A percentile compares a stretch with the other conserved stretches of the same genome.
These are phyloP conservation scores for Pythium pyrilobum DNA, from an alignment of 352 stramenopile species.

Conservation along the genomic window DNA sequence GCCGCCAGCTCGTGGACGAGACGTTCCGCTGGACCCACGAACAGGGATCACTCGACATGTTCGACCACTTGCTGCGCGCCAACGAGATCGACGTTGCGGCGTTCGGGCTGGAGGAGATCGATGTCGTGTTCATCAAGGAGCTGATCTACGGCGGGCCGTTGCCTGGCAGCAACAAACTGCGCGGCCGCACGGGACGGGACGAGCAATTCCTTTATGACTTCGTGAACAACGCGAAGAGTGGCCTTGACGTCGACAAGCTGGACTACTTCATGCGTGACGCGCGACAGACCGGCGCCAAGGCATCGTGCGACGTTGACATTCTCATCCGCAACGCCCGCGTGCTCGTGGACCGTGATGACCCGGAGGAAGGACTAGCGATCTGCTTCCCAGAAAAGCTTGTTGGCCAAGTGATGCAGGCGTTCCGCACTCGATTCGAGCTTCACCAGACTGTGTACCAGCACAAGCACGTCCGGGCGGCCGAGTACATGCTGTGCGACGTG, in stretches of 20 bases:
- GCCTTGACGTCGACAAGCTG: slow-evolving; percentile 88
- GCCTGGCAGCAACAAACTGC: slow-evolving; percentile 24
- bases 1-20: slow-evolving; percentile 8
- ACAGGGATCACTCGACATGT: slow-evolving; percentile 68
- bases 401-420: slow-evolving; percentile 84
- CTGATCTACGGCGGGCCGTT: slow-evolving; percentile 66
- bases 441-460: slow-evolving; percentile 89
- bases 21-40: slow-evolving; percentile 60
- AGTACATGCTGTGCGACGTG: slow-evolving; percentile 87
- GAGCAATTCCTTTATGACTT: slow-evolving; percentile 85
- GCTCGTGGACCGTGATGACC: slow-evolving; percentile 48
- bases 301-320: slow-evolving; percentile 65
- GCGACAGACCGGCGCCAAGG: slow-evolving; percentile 66
- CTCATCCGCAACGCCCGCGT: slow-evolving; percentile 74
- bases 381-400: slow-evolving; percentile 88
- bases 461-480: slow-evolving; percentile 68
- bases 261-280: slow-evolving; percentile 89
- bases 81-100: slow-evolving; percentile 54
- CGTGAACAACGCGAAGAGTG: slow-evolving; percentile 84
- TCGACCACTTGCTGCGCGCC: slow-evolving; percentile 49
- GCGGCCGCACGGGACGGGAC: slow-evolving; percentile 33
- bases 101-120: slow-evolving; percentile 42
- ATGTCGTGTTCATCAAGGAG: slow-evolving; percentile 77
- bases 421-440: slow-evolving; percentile 82
- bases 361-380: slow-evolving; percentile 40